Conservation (phyloP, 225 moss, liverwort and hornwort genomes). For the Pseudisothecium myosuroides region DNA sequence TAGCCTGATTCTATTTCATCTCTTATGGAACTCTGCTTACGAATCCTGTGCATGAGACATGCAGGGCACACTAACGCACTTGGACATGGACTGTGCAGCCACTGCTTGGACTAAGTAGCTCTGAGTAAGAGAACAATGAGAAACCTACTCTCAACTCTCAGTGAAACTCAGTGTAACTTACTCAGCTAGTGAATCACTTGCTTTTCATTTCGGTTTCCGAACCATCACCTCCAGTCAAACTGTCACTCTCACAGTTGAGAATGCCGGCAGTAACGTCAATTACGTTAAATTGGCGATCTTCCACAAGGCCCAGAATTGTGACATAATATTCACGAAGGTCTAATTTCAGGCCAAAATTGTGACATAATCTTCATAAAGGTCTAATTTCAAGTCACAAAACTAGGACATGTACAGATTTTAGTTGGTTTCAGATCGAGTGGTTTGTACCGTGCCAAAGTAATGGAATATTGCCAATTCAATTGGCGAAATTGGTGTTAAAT, state of each 20-base stretch:
- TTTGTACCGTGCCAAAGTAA: fast-evolving
- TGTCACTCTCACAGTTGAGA: not conserved
- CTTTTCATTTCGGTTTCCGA: not conserved
- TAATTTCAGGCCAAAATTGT: not conserved
- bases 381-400: not conserved
- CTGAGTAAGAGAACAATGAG: not conserved
- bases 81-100: not conserved
- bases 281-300: not conserved
- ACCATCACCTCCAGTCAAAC: not conserved
- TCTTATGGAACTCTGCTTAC: not conserved
- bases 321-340: not conserved
- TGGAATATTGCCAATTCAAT: not conserved
- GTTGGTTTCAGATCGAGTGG: fast-evolving
- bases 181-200: not conserved
- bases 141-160: not conserved
- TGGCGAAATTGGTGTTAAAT: not conserved
- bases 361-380: not conserved
- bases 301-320: not conserved
- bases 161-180: not conserved
- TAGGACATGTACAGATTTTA: not conserved
- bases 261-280: not conserved
- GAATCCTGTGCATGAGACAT: not conserved
- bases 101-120: not conserved
- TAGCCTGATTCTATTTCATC: not conserved
- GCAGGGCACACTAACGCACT: not conserved